Base-by-base conservation (phyloP, 2,329 filamentous ascomycete genomes). In the Neopestalotiopsis sp. region DNA sequence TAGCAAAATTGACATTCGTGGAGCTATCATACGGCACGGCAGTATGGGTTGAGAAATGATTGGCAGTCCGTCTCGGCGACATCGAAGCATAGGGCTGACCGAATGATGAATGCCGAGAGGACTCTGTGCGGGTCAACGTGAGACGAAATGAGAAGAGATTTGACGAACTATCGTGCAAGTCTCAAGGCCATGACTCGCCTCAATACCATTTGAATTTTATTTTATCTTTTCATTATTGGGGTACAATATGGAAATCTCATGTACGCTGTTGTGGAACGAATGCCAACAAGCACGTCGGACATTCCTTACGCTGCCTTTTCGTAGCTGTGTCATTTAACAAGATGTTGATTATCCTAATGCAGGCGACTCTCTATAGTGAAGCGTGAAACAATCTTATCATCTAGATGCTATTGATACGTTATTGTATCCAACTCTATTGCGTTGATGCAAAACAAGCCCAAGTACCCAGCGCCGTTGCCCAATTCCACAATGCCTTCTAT, bases 381-480 rank as follows among this genome's bases (percentile, higher is more conserved):
- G 5, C 5, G 13, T 49, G 42, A 5, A 49, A 49, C n/a, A 49
- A n/a, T 5, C 17, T 9, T 53, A 53, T 53, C 45, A n/a, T 53
- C 45, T 53, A 53, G 45, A 24, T 53, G 34, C 45, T 53, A 53
- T 10, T 53, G 45, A 6, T 53, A 53, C 45, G 45, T 5, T 53
- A 53, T 53, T 20, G n/a, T 53, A 53, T n/a, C 45, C 45, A 53
- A 53, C n/a, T 53, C 45, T 53, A 53, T n/a, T 17, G 45, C 45
- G 45, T 53, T 53, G 45, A 53, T 53, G 45, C 45, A 53, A 53
- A 53, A 53, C n/a, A 53, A 53, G 45, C 45, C 45, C 45, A 24
- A 53, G 45, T 53, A 53, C 45, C 45, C 9, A 53, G 45, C 45
- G 45, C 57, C 57, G 10, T 59, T 61, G 30, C 32, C n/a, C 32